Conservation (phyloP, 176 grass and related monocot genomes). For the Raddia distichophylla region DNA sequence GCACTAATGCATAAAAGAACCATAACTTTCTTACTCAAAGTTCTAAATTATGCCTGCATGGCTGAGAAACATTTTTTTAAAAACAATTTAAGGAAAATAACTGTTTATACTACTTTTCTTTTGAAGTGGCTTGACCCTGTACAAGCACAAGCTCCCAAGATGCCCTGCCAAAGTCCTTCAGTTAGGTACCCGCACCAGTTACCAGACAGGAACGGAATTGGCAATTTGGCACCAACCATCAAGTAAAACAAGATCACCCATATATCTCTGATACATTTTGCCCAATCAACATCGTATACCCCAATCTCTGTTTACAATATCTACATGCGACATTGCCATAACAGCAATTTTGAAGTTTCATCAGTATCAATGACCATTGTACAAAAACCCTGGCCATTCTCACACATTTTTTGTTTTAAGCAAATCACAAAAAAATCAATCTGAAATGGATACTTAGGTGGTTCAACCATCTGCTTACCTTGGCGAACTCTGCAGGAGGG, state of each 20-base stretch:
- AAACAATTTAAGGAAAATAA: background rate
- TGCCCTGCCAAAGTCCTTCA: background rate
- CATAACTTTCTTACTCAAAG: background rate
- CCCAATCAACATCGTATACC: background rate
- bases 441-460: background rate
- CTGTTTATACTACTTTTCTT: background rate
- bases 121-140: background rate
- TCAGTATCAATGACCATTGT: background rate
- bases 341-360: background rate
- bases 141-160: background rate
- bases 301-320: background rate
- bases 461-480: constrained; percentile 41
- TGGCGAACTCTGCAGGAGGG: constrained; percentile 92
- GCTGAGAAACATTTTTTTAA: background rate
- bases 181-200: background rate
- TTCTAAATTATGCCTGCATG: background rate
- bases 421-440: constrained; percentile 14
- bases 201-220: background rate
- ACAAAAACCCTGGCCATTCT: background rate
- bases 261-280: background rate
- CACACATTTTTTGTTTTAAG: background rate
- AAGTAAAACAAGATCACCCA: background rate
- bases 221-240: background rate
- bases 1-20: background rate
- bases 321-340: background rate